phyloP scores from a whole-genome alignment of 176 grass and related monocot genomes.

The Rhynchospora breviuscula region DNA sequence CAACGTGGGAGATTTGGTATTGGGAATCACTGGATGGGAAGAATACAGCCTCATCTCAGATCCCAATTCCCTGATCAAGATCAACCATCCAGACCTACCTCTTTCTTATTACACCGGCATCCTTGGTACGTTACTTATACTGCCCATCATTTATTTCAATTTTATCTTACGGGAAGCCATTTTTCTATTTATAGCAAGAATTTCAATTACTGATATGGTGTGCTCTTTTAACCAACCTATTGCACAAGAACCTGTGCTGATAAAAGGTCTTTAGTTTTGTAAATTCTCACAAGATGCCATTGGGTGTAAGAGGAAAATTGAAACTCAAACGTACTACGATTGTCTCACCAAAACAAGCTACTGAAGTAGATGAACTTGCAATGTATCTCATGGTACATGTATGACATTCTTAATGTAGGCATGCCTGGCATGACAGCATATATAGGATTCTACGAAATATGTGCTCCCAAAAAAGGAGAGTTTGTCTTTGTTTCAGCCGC shows the following conservation, averaged over 20 bases:
- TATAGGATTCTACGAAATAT: conserved; percentile 29
- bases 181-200: not conserved
- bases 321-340: not conserved
- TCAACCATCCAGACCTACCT: conserved; percentile 32
- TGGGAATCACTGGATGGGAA: conserved; percentile 42
- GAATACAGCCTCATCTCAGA: conserved; percentile 43
- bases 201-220: not conserved
- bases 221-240: not conserved
- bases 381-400: not conserved
- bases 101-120: conserved; percentile 48
- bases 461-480: conserved; percentile 33
- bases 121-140: conserved; percentile 24
- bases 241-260: not conserved
- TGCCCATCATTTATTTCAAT: not conserved
- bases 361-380: not conserved
- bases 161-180: not conserved
- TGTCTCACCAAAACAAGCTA: not conserved
- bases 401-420: conserved; percentile 17
- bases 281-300: not conserved
- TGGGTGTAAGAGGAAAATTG: not conserved
- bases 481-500: conserved; percentile 33
- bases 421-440: conserved; percentile 35
- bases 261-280: not conserved
- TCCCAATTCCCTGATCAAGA: conserved; percentile 18
- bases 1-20: conserved; percentile 29